Evolutionary conservation across 208 protist genomes (phyloP).

Genomic region (Entamoeba histolytica): DNA sequence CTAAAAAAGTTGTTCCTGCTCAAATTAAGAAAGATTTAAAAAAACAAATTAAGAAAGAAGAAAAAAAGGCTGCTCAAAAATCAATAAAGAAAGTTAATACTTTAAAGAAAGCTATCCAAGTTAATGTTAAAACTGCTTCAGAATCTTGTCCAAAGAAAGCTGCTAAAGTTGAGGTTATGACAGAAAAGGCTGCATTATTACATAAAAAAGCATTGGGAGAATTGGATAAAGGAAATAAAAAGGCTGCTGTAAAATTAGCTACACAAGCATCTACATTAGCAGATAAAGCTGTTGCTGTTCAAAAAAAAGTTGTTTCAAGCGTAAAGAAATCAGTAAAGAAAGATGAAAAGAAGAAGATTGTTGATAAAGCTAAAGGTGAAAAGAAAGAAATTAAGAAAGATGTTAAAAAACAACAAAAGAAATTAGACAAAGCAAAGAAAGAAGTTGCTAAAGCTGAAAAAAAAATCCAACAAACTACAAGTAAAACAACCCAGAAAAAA

Average conservation of each 20-base stretch:
- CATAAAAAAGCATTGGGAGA: background rate
- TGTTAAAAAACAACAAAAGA: background rate
- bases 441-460: background rate
- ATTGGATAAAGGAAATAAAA: background rate
- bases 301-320: background rate
- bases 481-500: background rate
- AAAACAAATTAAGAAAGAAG: background rate
- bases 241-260: no score
- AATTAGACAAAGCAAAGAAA: background rate
- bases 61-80: background rate
- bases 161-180: background rate
- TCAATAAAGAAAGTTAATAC: background rate
- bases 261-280: no score
- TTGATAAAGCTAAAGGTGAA: background rate
- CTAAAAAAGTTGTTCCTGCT: no score
- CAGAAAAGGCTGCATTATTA: background rate
- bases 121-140: background rate
- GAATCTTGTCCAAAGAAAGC: background rate
- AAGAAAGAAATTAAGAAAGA: no score
- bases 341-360: background rate
- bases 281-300: background rate
- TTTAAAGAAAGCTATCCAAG: background rate
- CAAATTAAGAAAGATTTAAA: background rate
- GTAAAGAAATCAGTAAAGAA: background rate
- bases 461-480: background rate